These are phyloP conservation scores for Yamadazyma epiphylla DNA, from an alignment of 1,139 yeast genomes.

Conservation along the genomic window DNA sequence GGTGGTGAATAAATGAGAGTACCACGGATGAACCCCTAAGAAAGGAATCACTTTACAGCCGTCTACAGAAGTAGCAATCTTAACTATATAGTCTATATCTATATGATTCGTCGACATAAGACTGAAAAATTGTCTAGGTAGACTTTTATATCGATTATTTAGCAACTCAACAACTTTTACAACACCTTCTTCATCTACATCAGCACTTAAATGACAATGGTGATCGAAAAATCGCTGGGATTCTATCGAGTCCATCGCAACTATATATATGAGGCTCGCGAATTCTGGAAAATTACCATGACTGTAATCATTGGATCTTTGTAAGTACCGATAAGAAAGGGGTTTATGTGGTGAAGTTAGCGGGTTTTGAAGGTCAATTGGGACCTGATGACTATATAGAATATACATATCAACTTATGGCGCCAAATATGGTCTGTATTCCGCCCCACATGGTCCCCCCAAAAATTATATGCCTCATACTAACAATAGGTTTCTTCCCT, in stretches of 20 bases:
- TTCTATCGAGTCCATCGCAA: too few species aligned
- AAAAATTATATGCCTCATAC: background rate
- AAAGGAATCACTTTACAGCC: slow-evolving; percentile 45
- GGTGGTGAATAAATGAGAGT: slow-evolving; percentile 54
- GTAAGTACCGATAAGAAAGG: slow-evolving; percentile 43
- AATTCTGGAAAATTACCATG: too few species aligned
- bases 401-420: too few species aligned
- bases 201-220: slow-evolving; percentile 14
- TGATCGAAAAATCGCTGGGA: slow-evolving; percentile 5
- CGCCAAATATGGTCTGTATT: too few species aligned
- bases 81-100: slow-evolving; percentile 37
- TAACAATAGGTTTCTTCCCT: slow-evolving; percentile 56
- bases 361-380: too few species aligned
- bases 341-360: too few species aligned
- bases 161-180: slow-evolving; percentile 1
- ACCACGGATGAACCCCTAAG: slow-evolving; percentile 94
- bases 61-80: slow-evolving; percentile 17
- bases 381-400: too few species aligned
- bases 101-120: slow-evolving; percentile 59
- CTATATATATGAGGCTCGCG: too few species aligned
- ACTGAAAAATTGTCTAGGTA: slow-evolving; percentile 13
- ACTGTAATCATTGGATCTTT: slow-evolving; percentile 59
- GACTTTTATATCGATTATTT: background rate
- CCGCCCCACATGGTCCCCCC: slow-evolving; percentile 39
- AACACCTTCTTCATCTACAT: slow-evolving; percentile 1